Base-by-base conservation (phyloP, 73 alveolate genomes). In the Uronychia binucleata region DNA sequence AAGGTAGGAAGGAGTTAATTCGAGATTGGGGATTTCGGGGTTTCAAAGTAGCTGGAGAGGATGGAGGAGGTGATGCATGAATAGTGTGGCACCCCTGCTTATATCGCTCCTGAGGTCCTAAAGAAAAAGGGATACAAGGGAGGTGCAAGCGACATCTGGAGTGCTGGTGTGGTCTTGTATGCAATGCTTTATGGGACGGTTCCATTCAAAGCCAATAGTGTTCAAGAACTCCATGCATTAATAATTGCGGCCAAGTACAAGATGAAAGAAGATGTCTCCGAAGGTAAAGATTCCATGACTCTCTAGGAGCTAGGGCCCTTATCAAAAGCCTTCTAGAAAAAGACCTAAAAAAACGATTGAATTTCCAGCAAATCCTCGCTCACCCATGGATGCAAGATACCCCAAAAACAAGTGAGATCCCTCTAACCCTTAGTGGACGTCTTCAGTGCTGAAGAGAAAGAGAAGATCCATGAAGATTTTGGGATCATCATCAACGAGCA, bases 11-110 rank as follows among this genome's bases (percentile, higher is more conserved):
- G n/a, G n/a, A n/a, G n/a, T n/a, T n/a, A n/a, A n/a, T n/a, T n/a
- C n/a, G n/a, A n/a, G n/a, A n/a, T n/a, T n/a, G 95, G 98, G 5
- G 99, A 96, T 81, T 96, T 96, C 88, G 99, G 99, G 29, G 97
- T 95, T n/a, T 93, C 98, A 29, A 89, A 95, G 33, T 85, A 93
- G 84, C 84, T 82, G 60, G 92, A 90, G 57, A 86, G 85, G 34
- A 88, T 84, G 35, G 95, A 90, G 28, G 94, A 87, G 58, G 35
- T 75, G 75, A 87, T 95, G 92, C 79, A 80, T 77, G 98, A 95
- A 30, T 93, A 93, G 81, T 94, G 98, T 86, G 98, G 98, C 8
- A 94, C 98, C 27, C 98, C 98, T 29, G 97, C 97, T 0, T 94
- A 92, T 82, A 91, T 94, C 0, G 97, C 98, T 13, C 98, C 98